Evolutionary conservation across 2,329 filamentous ascomycete genomes (phyloP).

Genomic region (Trichoderma breve): DNA sequence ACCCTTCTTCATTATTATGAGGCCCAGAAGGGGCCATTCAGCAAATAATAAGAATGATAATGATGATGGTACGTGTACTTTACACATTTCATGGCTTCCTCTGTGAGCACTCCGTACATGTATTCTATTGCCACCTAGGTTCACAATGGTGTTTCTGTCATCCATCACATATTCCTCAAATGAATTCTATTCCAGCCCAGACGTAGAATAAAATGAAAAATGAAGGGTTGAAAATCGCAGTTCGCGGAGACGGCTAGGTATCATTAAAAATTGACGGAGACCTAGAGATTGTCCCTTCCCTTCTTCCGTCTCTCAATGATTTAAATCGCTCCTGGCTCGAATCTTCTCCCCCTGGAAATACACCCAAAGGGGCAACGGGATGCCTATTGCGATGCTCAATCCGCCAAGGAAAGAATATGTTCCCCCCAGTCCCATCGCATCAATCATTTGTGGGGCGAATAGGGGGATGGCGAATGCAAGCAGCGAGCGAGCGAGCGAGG

Average conservation of each 20-base stretch:
- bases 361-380: neutral
- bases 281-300: neutral
- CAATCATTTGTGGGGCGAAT: conserved; percentile 16
- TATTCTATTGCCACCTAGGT: neutral
- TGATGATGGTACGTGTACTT: neutral
- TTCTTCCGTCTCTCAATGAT: neutral
- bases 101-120: neutral
- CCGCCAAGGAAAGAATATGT: conserved; percentile 15
- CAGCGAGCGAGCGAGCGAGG: conserved; percentile 14
- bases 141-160: no score
- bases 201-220: no score
- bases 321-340: neutral
- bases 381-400: conserved; percentile 2
- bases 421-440: conserved; percentile 4
- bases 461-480: conserved; percentile 16
- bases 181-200: neutral
- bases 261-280: neutral
- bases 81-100: neutral
- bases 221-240: no score
- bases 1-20: neutral
- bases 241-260: neutral
- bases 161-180: neutral
- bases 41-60: neutral
- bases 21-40: neutral
- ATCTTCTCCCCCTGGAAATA: conserved; percentile 7